Percentiles rank a stretch among this genome's conserved stretches.
Evolutionary conservation across 805 yeast genomes (phyloP).

Genomic region (Ogataea thermomethanolica): DNA sequence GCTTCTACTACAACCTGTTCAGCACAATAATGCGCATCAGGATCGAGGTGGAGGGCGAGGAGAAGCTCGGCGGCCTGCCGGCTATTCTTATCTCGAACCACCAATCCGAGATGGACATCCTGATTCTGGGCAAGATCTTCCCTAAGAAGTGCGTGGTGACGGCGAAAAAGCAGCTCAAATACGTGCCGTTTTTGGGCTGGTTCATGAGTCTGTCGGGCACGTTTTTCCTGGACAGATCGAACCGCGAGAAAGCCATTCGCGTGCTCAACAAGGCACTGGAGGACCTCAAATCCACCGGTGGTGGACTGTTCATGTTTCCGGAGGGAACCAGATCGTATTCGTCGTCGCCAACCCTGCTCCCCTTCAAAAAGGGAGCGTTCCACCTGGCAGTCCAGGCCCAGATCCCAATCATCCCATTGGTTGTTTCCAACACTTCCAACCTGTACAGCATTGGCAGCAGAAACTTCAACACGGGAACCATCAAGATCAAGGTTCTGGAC

Average conservation of each 20-base stretch:
- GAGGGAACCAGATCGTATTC: constrained; percentile 94
- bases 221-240: constrained; percentile 81
- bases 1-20: constrained; percentile 67
- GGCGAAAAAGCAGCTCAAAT: constrained; percentile 80
- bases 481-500: constrained; percentile 72
- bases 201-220: constrained; percentile 91
- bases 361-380: constrained; percentile 97
- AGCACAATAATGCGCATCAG: constrained; percentile 64
- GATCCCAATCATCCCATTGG: constrained; percentile 85
- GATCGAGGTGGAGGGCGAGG: constrained; percentile 65
- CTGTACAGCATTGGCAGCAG: constrained; percentile 58
- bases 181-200: constrained; percentile 93
- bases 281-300: constrained; percentile 56
- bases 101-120: constrained; percentile 84
- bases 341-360: constrained; percentile 63
- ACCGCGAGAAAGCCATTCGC: constrained; percentile 68
- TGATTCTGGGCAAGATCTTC: constrained; percentile 76
- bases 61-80: constrained; percentile 57
- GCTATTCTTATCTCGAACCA: constrained; percentile 84
- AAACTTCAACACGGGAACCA: constrained; percentile 74
- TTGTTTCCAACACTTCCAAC: constrained; percentile 79
- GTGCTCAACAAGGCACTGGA: constrained; percentile 70
- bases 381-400: constrained; percentile 92
- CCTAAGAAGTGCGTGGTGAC: constrained; percentile 90
- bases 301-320: constrained; percentile 87